phyloP scores from a whole-genome alignment of 768 basidiomycete species.

The Favolaschia claudopus region DNA sequence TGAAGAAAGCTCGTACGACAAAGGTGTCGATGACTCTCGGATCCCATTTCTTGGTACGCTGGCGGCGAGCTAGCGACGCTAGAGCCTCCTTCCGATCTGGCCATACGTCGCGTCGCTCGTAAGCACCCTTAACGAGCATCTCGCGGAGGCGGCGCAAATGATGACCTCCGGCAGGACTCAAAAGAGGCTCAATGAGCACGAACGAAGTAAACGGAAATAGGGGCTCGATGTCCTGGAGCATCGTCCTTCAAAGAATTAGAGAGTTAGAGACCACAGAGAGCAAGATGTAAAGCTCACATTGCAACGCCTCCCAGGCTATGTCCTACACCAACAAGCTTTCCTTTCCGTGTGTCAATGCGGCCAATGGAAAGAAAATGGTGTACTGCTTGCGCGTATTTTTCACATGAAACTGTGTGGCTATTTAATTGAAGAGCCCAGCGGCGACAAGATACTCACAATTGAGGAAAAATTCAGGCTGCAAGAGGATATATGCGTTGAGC shows the following conservation, averaged over 20 bases:
- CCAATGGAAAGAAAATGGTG: conserved; percentile 62
- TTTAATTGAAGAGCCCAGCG: neutral
- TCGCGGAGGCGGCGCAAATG: conserved; percentile 50
- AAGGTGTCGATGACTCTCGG: conserved; percentile 57
- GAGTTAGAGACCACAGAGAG: neutral
- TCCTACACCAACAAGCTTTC: conserved; percentile 68
- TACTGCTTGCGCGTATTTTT: conserved; percentile 65
- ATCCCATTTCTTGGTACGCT: conserved; percentile 58
- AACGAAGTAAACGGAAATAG: conserved; percentile 55
- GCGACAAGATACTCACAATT: conserved; percentile 48
- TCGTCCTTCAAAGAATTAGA: conserved; percentile 45
- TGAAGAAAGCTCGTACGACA: conserved; percentile 47
- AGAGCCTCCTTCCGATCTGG: conserved; percentile 51
- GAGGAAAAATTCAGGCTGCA: conserved; percentile 49
- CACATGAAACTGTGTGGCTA: conserved; percentile 61
- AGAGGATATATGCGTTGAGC: conserved; percentile 59
- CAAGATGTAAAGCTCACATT: conserved; percentile 51
- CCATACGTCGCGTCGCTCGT: conserved; percentile 62
- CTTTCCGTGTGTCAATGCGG: conserved; percentile 53
- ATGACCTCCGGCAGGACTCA: conserved; percentile 57
- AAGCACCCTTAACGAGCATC: conserved; percentile 54
- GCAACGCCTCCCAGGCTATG: conserved; percentile 74
- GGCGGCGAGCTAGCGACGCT: conserved; percentile 42
- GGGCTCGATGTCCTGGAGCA: conserved; percentile 59
- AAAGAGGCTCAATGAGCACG: conserved; percentile 70